Conservation (phyloP, 805 yeast genomes). For the Metschnikowia arizonensis region DNA sequence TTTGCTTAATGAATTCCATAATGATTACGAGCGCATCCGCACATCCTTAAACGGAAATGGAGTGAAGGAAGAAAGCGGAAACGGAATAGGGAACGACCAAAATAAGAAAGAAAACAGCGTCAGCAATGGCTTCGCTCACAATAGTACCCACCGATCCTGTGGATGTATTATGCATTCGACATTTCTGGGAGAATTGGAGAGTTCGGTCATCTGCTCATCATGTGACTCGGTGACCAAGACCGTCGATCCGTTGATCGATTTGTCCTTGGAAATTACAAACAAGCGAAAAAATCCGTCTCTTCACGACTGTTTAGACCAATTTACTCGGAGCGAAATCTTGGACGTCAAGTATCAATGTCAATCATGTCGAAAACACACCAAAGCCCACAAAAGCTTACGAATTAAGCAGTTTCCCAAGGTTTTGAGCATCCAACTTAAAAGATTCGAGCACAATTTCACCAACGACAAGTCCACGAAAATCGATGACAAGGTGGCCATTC, state of each 20-base stretch:
- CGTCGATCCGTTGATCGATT: constrained; percentile 84
- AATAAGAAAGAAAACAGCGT: not conserved
- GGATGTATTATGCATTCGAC: constrained; percentile 77
- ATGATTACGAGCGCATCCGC: constrained; percentile 28
- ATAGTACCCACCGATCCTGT: constrained; percentile 36
- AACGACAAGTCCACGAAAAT: constrained; percentile 58
- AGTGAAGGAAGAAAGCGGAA: not conserved
- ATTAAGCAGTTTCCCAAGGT: constrained; percentile 72
- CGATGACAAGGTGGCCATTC: constrained; percentile 70
- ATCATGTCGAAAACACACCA: constrained; percentile 56
- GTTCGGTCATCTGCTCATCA: constrained; percentile 68
- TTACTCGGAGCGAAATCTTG: constrained; percentile 72
- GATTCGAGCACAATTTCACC: constrained; percentile 60
- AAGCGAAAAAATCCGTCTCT: constrained; percentile 32
- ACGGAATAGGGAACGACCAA: not conserved
- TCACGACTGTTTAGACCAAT: constrained; percentile 66
- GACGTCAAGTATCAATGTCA: constrained; percentile 72
- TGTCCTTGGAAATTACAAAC: constrained; percentile 67
- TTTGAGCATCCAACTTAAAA: constrained; percentile 76
- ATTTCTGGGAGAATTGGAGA: constrained; percentile 79
- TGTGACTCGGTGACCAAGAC: constrained; percentile 66
- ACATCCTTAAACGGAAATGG: not conserved
- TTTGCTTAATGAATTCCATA: constrained; percentile 78
- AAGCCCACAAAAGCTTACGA: constrained; percentile 66
- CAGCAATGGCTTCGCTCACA: not conserved